Evolutionary conservation across 2,329 filamentous ascomycete species (phyloP), one percentile per base, ranked within the genome.

Genomic region (Talaromyces amestolkiae): DNA sequence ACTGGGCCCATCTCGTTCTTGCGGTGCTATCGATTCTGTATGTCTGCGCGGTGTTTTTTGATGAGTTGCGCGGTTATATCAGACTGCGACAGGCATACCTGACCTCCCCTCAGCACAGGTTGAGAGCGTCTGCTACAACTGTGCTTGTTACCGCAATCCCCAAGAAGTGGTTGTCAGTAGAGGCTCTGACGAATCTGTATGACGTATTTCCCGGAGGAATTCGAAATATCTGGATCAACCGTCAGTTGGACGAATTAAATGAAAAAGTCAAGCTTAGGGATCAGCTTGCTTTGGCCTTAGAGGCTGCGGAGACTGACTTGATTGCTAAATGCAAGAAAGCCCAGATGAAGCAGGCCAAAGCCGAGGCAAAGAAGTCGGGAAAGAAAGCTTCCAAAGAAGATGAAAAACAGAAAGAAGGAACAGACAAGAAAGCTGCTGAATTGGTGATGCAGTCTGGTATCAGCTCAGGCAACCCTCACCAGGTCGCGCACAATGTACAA

Each of bases 201-300:
- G 95, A 99, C 75, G 93, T 98, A 1, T 98, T 97, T 71, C 95
- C 95, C 0, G 95, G 95, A 22, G 95, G 95, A 35, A 90, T 99
- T 73, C 87, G 92, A 66, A 98, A 98, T 70, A 91, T 99, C 56
- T 99, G 94, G 93, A 89, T 99, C 71, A 99, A 97, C 66, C 87
- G 94, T 67, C 91, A 99, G 74, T 89, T 92, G 70, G 91, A 93
- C 51, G 85, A 89, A 9, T 84, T 99, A 11, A 85, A 91, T 56
- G 90, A 93, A 67, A 98, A 98, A 75, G 90, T 98, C 54, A 86
- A 91, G 58, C 81, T 87, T 68, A 86, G 95, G 53, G 87, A 93
- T 67, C 80, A 85, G 9, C 81, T 97, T 15, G 92, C 94, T 56
- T 76, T 84, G 49, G 81, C 83, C 64, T 85, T 99, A 0, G 95